Evolutionary conservation across 139 green algal genomes (phyloP).

Genomic region (Tetradesmus obliquus): DNA sequence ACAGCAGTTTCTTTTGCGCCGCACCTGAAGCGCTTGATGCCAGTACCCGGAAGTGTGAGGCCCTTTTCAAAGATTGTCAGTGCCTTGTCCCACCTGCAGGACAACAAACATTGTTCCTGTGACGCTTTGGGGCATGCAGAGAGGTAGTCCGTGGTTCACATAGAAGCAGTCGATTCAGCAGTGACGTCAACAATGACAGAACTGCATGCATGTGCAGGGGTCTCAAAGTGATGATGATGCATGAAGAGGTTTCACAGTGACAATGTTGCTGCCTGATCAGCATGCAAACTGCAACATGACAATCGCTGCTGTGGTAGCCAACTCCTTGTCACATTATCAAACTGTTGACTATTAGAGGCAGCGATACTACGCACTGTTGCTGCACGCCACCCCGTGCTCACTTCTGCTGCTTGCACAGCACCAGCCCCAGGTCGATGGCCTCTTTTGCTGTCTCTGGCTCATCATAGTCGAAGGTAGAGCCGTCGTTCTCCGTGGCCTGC

Average conservation of each 20-base stretch:
- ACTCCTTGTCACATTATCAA: too few relatives aligned
- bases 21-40: conserved; percentile 79
- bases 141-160: background rate
- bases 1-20: background rate
- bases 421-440: conserved; percentile 53
- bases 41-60: conserved; percentile 82
- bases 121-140: background rate
- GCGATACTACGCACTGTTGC: background rate
- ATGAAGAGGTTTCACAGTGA: too few relatives aligned
- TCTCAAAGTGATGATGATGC: too few relatives aligned
- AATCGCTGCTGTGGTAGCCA: too few relatives aligned
- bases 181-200: background rate
- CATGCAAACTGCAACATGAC: too few relatives aligned
- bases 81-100: conserved; percentile 70
- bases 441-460: conserved; percentile 56
- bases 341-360: too few relatives aligned
- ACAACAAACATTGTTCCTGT: background rate
- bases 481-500: background rate
- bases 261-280: too few relatives aligned
- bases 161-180: background rate
- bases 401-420: conserved; percentile 46
- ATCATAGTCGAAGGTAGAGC: conserved; percentile 38
- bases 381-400: background rate
- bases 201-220: background rate
- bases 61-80: conserved; percentile 77